Evolutionary conservation across 352 stramenopile genomes (phyloP).

Genomic region (Phytophthora hybrid): DNA sequence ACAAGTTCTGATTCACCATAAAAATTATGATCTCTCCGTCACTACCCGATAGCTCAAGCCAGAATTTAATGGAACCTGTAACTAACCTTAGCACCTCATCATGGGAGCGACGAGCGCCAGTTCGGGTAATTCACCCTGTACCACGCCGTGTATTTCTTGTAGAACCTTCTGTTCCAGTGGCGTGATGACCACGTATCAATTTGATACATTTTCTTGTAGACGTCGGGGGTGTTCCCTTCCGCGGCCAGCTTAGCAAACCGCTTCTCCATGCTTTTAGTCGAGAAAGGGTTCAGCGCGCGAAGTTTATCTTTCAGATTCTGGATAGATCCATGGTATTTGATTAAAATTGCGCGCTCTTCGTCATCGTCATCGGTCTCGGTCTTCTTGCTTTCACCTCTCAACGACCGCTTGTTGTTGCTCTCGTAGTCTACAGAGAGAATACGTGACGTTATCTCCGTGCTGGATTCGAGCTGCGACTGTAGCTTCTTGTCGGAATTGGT

Average conservation of each 20-base stretch:
- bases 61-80: too few species aligned
- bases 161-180: not conserved
- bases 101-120: not conserved
- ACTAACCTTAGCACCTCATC: not conserved
- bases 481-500: constrained; percentile 4
- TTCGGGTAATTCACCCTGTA: not conserved
- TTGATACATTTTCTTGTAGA: not conserved
- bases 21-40: too few species aligned
- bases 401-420: not conserved
- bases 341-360: not conserved
- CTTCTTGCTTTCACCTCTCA: constrained; percentile 1
- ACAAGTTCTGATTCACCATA: too few species aligned
- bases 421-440: not conserved
- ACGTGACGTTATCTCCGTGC: not conserved
- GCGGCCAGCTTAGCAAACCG: not conserved
- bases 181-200: not conserved
- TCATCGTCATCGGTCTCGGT: not conserved
- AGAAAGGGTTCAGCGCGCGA: not conserved
- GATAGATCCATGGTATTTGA: not conserved
- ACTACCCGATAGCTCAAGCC: too few species aligned
- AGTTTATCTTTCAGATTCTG: not conserved
- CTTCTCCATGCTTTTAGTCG: not conserved
- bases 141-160: constrained; percentile 2
- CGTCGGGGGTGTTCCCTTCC: not conserved
- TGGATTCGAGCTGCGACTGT: not conserved